Evolutionary conservation across 164 flowering plant genomes (phyloP), one percentile per base, ranked within the genome.

Genomic region (Stephania japonica): DNA sequence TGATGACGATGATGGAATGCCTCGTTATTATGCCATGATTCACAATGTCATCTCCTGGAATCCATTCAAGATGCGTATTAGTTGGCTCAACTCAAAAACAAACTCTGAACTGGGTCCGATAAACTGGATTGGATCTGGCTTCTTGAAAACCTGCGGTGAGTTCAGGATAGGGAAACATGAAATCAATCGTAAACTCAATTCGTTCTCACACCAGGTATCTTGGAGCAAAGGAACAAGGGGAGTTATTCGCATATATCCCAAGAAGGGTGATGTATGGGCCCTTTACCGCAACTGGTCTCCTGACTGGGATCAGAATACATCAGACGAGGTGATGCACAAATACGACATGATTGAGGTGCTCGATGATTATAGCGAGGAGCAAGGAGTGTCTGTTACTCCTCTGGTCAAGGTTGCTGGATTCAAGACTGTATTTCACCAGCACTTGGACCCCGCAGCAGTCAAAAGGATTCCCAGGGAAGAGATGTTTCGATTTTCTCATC

Each of bases 301-400:
- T 41, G 85, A 86, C 47, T 91, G 96, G 96, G 83, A 87, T 73
- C 87, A 86, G 72, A 73, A 77, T 42, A 87, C 91, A 23, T 78
- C 87, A 19, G 85, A 87, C 72, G 87, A 86, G 41, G 83, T 85
- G 21, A 86, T 86, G 71, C 89, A 84, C 78, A 86, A 86, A 81
- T 91, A 89, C 72, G 91, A 88, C 73, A 85, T 91, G 87, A 90
- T 89, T 19, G 96, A 88, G 84, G 90, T 91, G 53, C 83, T 91
- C 63, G 88, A 85, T 42, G 91, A 88, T 73, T 87, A 76, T 70
- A 70, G 41, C 41, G 90, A 89, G 72, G 87, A 84, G 66, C 71
- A 43, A 7, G 92, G 95, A 26, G 85, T 85, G 18, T 64, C 78
- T 27, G 85, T 86, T 65, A 78, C 80, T 63, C 92, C 95, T 32